phyloP scores from a whole-genome alignment of 805 yeast genomes.

The Starmera amethionina region DNA sequence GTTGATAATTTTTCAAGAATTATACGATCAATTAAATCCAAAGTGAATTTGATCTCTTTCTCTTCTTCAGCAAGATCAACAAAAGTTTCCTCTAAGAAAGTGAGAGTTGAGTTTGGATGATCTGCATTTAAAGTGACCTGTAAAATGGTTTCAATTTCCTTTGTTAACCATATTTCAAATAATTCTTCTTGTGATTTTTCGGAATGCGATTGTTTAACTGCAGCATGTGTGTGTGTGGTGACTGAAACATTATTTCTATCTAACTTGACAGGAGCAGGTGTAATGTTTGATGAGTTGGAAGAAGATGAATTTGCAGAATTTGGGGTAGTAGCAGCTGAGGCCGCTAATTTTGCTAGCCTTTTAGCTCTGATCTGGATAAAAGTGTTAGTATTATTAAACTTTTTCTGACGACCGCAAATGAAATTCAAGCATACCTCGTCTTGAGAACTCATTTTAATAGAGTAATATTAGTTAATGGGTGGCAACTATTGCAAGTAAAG shows the following conservation, averaged over 20 bases:
- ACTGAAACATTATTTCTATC: neutral
- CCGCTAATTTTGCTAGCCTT: constrained; percentile 14
- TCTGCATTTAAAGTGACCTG: constrained; percentile 14
- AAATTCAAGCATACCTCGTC: neutral
- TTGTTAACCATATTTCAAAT: constrained; percentile 3
- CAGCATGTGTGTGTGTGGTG: neutral
- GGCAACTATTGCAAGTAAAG: too few relatives aligned
- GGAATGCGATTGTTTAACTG: neutral
- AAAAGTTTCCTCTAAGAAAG: constrained; percentile 15
- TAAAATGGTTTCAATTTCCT: constrained; percentile 8
- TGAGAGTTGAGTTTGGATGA: constrained; percentile 1
- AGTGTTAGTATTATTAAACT: neutral
- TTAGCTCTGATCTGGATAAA: constrained; percentile 25
- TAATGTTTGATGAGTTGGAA: neutral
- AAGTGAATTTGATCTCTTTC: constrained; percentile 10
- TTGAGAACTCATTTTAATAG: neutral
- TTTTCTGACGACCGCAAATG: neutral
- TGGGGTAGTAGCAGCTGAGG: neutral
- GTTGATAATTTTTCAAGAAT: constrained; percentile 50
- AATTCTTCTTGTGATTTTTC: neutral
- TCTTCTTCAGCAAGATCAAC: constrained; percentile 14
- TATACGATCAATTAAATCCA: constrained; percentile 31
- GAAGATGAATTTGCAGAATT: neutral
- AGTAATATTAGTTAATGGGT: too few relatives aligned
- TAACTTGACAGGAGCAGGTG: neutral